These are phyloP conservation scores for Esteya vermicola DNA, from an alignment of 2,329 filamentous ascomycete genomes.

Conservation along the genomic window DNA sequence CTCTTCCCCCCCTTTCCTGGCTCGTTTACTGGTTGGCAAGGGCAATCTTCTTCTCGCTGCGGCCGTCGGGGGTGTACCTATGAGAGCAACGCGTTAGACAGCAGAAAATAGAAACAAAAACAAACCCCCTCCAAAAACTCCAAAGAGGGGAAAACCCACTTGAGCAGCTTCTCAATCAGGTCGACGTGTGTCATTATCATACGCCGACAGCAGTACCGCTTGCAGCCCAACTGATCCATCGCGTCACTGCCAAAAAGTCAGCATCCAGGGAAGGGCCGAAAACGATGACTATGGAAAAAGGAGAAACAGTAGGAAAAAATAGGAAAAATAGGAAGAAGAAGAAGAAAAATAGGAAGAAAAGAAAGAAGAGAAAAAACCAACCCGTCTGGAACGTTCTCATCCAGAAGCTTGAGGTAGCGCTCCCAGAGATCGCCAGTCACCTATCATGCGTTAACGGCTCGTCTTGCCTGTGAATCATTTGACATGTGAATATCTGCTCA, in stretches of 20 bases:
- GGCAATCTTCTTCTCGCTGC: conserved; percentile 45
- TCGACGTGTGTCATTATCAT: conserved; percentile 99
- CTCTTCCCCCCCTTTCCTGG: neutral
- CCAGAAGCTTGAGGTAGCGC: conserved; percentile 78
- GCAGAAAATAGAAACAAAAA: neutral
- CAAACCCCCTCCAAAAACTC: neutral
- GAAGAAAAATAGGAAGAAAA: neutral
- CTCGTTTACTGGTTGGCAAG: conserved; percentile 10
- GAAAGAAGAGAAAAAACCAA: conserved; percentile 25
- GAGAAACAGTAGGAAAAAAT: no score
- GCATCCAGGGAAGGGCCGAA: no score
- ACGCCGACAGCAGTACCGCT: conserved; percentile 93
- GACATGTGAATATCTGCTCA: no score
- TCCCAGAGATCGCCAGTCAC: conserved; percentile 97
- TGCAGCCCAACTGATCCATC: conserved; percentile 87
- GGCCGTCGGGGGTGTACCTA: conserved; percentile 48
- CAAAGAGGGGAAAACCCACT: conserved; percentile 45
- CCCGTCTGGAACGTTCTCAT: conserved; percentile 63
- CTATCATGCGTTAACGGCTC: no score
- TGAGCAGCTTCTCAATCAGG: conserved; percentile 92
- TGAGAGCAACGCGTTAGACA: no score
- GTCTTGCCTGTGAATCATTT: no score
- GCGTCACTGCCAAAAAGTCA: conserved; percentile 55
- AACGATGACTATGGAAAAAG: neutral
- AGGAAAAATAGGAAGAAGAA: neutral